Evolutionary conservation across 257 asterid genomes (phyloP), one percentile per base, ranked within the genome.

Genomic region (Solanum virginianum): DNA sequence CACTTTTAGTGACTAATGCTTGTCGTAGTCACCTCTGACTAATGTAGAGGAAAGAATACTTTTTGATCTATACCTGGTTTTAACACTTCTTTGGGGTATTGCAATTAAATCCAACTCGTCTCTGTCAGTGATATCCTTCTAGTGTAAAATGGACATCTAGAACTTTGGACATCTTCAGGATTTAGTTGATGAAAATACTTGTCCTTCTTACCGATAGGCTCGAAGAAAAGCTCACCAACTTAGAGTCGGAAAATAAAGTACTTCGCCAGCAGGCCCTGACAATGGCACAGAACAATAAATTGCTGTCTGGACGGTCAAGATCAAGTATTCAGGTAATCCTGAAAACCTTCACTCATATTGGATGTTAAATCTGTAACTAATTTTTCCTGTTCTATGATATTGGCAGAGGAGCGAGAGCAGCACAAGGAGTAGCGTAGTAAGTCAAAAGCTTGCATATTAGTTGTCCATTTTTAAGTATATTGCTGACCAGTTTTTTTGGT

Each of bases 231-330:
- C 88, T 91, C 88, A 89, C 94, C 85, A 95, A 97, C 88, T 69
- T 94, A 89, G 99, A 97, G 90, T 94, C 98, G 8, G 99, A 97
- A 91, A 97, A 97, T 84, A 95, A 95, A 83, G 82, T 83, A 57
- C 86, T 83, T 69, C 86, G 86, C 85, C 99, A 97, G 93, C 99
- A 95, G 92, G 99, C 98, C 85, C 92, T 97, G 79, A 88, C 97
- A 81, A 93, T 95, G 97, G 98, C 99, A 56, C 98, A 95, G 92
- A 97, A 89, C 80, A 90, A 89, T 86, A 83, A 93, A 87, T 79
- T 93, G 92, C 86, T 91, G 74, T 93, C 98, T 54, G 90, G 92
- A 85, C 96, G 93, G 89, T 94, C 99, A 72, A 97, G 98, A 89
- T 94, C 98, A 87, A 92, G 90, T 81, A 89, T 97, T 90, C 98